phyloP scores from a whole-genome alignment of 768 basidiomycete genomes.

The Mycena pura region DNA sequence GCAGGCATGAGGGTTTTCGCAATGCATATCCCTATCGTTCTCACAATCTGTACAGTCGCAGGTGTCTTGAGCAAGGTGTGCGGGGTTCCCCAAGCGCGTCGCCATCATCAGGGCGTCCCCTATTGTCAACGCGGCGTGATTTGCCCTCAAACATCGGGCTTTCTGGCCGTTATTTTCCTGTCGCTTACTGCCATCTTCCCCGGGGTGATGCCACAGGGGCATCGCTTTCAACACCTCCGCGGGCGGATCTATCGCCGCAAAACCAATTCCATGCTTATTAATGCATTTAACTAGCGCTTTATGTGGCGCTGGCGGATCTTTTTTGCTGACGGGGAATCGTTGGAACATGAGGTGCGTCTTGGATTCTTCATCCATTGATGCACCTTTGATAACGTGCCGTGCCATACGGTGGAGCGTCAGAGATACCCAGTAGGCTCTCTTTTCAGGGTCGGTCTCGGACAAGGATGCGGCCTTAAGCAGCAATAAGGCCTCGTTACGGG shows the following conservation, averaged over 20 bases:
- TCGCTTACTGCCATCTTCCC: neutral
- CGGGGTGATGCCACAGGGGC: conserved; percentile 23
- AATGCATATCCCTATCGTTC: neutral
- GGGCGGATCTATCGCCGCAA: neutral
- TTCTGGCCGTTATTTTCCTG: conserved; percentile 8
- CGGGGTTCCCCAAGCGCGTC: neutral
- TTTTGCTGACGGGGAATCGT: neutral
- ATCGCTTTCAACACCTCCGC: neutral
- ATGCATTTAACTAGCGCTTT: neutral
- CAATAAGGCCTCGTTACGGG: too few relatives aligned
- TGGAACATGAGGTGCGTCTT: neutral
- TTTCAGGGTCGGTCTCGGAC: too few relatives aligned
- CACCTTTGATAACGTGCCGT: too few relatives aligned
- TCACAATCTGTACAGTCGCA: conserved; percentile 12
- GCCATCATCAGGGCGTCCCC: conserved; percentile 1
- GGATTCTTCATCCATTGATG: neutral
- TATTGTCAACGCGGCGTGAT: neutral
- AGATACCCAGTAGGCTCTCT: too few relatives aligned
- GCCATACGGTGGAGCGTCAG: too few relatives aligned
- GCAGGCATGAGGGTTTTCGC: conserved; percentile 17
- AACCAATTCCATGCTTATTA: conserved; percentile 10
- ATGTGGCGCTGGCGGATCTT: neutral
- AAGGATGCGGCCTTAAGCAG: too few relatives aligned
- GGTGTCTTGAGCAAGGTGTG: neutral
- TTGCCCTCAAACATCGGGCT: conserved; percentile 1